Conservation (phyloP, 164 flowering plant genomes). For the Taxillus chinensis region DNA sequence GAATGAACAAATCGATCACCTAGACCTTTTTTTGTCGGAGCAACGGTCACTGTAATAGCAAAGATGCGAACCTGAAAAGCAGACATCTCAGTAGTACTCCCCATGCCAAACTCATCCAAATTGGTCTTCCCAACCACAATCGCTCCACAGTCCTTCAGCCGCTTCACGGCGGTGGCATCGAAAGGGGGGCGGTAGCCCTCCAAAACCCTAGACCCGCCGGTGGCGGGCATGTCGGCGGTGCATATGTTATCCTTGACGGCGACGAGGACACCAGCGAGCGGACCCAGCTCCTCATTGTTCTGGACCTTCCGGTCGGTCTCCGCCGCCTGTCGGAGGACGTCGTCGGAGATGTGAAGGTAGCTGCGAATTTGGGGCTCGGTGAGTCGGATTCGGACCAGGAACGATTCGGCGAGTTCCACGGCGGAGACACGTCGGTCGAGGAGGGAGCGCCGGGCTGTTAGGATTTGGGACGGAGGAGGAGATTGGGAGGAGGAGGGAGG, state of each 20-base stretch:
- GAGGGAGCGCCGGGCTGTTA: constrained; percentile 27
- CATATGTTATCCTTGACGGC: constrained; percentile 90
- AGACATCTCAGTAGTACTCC: constrained; percentile 83
- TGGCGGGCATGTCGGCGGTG: constrained; percentile 72
- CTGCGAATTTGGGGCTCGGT: constrained; percentile 59
- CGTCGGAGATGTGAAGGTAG: constrained; percentile 62
- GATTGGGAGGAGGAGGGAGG: constrained; percentile 13
- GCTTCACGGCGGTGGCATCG: constrained; percentile 85
- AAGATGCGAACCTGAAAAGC: constrained; percentile 55
- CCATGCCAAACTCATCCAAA: constrained; percentile 98
- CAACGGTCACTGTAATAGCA: too few species aligned
- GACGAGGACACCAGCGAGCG: constrained; percentile 12
- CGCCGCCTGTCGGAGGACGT: constrained; percentile 47
- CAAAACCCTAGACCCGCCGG: constrained; percentile 68
- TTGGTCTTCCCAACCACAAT: constrained; percentile 90
- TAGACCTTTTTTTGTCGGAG: neutral
- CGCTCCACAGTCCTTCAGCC: constrained; percentile 55
- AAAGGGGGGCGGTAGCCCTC: constrained; percentile 62
- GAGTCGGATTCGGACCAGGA: constrained; percentile 42
- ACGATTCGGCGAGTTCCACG: constrained; percentile 35
- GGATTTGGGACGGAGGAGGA: constrained; percentile 31
- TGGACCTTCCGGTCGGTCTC: constrained; percentile 47
- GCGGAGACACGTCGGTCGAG: constrained; percentile 30
- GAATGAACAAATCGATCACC: constrained; percentile 31
- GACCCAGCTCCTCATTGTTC: constrained; percentile 21